Percentiles rank a stretch among this genome's conserved stretches.
phyloP scores from a whole-genome alignment of 352 stramenopile genomes.

The Thraustochytrium sp. region DNA sequence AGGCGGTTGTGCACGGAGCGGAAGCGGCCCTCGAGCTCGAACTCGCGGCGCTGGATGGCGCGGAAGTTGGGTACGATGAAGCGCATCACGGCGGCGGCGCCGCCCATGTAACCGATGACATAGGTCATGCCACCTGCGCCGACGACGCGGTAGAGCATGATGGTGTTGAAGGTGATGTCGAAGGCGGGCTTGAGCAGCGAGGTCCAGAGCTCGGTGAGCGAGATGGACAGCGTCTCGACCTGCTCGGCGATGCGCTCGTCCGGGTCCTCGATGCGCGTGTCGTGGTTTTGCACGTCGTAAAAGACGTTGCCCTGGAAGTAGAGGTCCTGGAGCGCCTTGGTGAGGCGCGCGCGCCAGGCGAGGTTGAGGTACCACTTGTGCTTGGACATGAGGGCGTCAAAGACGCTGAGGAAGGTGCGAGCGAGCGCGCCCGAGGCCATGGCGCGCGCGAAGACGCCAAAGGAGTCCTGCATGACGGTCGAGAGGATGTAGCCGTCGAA shows the following conservation, averaged over 20 bases:
- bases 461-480: slow-evolving; percentile 35
- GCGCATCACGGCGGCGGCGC: slow-evolving; percentile 15
- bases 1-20: slow-evolving; percentile 76
- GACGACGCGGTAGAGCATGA: slow-evolving; percentile 43
- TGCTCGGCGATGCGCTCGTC: slow-evolving; percentile 68
- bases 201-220: slow-evolving; percentile 42
- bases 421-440: slow-evolving; percentile 17
- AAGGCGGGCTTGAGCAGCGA: slow-evolving; percentile 44
- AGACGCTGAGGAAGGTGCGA: slow-evolving; percentile 30
- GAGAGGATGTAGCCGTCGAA: slow-evolving; percentile 45
- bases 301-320: slow-evolving; percentile 79
- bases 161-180: slow-evolving; percentile 41
- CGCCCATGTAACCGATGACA: slow-evolving; percentile 26
- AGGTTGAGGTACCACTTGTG: slow-evolving; percentile 45
- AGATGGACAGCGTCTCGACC: slow-evolving; percentile 33
- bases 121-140: slow-evolving; percentile 36
- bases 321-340: slow-evolving; percentile 66
- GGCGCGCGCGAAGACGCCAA: slow-evolving; percentile 8
- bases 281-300: slow-evolving; percentile 80
- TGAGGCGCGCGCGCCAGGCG: slow-evolving; percentile 62
- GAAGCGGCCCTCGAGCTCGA: slow-evolving; percentile 72
- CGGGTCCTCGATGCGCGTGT: slow-evolving; percentile 74
- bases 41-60: slow-evolving; percentile 64
- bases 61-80: slow-evolving; percentile 44
- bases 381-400: slow-evolving; percentile 37